Evolutionary conservation across 768 basidiomycete genomes (phyloP), one percentile per base, ranked within the genome.

Genomic region (Naganishia vaughanmartiniae): DNA sequence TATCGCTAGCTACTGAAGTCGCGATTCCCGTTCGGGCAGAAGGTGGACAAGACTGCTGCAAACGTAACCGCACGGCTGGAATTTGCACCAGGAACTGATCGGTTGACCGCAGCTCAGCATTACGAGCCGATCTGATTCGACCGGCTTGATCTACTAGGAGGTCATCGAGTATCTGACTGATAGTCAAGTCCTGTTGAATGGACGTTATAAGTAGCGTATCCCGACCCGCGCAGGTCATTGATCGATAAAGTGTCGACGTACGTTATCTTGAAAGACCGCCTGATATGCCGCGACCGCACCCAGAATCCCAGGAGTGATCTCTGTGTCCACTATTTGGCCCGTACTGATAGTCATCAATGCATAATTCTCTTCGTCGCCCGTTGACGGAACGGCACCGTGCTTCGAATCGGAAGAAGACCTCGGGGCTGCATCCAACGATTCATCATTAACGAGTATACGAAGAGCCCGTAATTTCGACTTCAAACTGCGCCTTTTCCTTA

Each of bases 1-100:
- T 63, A 45, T 63, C 60, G 24, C 60, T 63, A 19, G 60, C 60
- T 26, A 63, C 30, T 6, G 60, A 42, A 24, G 60, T 34, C 21
- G 60, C 60, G 28, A 63, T 63, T 26, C 60, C 60, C 28, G 19
- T 24, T 7, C 60, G 17, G 4, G 39, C 39, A n/a, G 36, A 12
- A 9, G 60, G 24, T 6, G 24, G 60, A 45, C 60, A 63, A 11
- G 60, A 63, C 39, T 63, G 60, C 19, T 42, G 39, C 39, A 63
- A 14, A 7, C 60, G 60, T n/a, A 63, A 19, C 15, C 28, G 36
- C 15, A 63, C 10, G 46, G 60, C 60, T 9, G 60, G 60, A 12
- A 63, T 15, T 30, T 26, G 28, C 10, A 63, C 60, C 4, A 63
- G 12, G 26, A 39, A 26, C 17, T 63, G 36, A 12, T 36, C 28